Evolutionary conservation across 805 yeast species (phyloP).

Genomic region (Metschnikowia kunwiensis): DNA sequence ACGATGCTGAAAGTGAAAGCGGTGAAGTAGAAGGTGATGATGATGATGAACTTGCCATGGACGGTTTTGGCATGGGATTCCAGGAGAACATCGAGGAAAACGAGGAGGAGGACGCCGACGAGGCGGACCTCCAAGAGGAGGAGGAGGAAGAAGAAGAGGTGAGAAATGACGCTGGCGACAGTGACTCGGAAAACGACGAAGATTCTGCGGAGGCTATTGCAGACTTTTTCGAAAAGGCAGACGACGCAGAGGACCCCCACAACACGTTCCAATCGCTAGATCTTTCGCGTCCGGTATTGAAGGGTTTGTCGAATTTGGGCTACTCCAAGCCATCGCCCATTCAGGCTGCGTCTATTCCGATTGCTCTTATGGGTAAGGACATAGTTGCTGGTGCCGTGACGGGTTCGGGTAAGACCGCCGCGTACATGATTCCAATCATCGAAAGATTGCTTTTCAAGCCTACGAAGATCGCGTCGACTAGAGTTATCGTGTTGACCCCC

Average conservation of each 20-base stretch:
- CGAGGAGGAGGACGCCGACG: slow-evolving; percentile 21
- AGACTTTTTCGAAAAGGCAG: slow-evolving; percentile 55
- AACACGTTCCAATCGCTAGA: slow-evolving; percentile 71
- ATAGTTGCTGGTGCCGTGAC: slow-evolving; percentile 99
- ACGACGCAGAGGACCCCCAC: slow-evolving; percentile 49
- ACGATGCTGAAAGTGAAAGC: slow-evolving; percentile 14
- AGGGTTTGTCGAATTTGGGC: slow-evolving; percentile 77
- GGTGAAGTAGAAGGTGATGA: slow-evolving; percentile 21
- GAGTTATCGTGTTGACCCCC: slow-evolving; percentile 89
- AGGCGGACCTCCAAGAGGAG: not conserved
- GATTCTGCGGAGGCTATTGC: slow-evolving; percentile 84
- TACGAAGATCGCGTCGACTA: slow-evolving; percentile 75
- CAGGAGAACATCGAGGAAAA: slow-evolving; percentile 30
- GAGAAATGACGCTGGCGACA: slow-evolving; percentile 15
- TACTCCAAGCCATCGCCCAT: slow-evolving; percentile 90
- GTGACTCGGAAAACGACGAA: slow-evolving; percentile 36
- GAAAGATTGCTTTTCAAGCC: slow-evolving; percentile 92
- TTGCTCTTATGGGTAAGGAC: slow-evolving; percentile 90
- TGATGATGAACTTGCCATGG: slow-evolving; percentile 42
- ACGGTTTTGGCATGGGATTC: slow-evolving; percentile 47
- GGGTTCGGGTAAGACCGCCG: slow-evolving; percentile 99
- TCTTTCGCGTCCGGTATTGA: slow-evolving; percentile 85
- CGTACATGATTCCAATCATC: slow-evolving; percentile 92
- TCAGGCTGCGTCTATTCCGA: slow-evolving; percentile 90
- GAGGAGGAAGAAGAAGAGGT: slow-evolving; percentile 21